Evolutionary conservation across 257 asterid genomes (phyloP).

Genomic region (Plantago ovata): DNA sequence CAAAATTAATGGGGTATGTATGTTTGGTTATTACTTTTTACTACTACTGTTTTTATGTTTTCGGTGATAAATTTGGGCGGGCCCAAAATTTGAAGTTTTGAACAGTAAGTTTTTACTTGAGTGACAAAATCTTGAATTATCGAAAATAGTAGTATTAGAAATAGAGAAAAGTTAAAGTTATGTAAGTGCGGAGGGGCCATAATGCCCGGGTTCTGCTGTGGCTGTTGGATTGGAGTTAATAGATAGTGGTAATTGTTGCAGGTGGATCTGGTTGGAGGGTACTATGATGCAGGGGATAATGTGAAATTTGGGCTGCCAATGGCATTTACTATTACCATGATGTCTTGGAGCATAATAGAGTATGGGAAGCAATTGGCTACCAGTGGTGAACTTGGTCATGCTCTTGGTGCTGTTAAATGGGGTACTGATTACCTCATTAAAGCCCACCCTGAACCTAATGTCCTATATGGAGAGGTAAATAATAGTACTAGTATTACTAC

Average conservation of each 20-base stretch:
- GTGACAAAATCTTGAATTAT: no score
- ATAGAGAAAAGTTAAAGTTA: no score
- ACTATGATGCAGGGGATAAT: conserved; percentile 98
- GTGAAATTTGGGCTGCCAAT: conserved; percentile 94
- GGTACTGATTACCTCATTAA: conserved; percentile 95
- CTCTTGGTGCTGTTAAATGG: conserved; percentile 91
- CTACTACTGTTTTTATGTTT: background rate
- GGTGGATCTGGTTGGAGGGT: conserved; percentile 98
- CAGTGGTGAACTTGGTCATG: conserved; percentile 75
- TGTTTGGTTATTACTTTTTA: conserved; percentile 5
- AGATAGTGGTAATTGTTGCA: conserved; percentile 18
- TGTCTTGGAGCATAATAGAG: conserved; percentile 91
- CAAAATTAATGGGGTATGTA: conserved; percentile 67
- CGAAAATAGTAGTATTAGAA: no score
- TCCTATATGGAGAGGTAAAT: conserved; percentile 86
- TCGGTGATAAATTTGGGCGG: conserved; percentile 12
- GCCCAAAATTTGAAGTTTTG: no score
- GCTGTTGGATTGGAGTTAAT: background rate
- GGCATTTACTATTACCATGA: conserved; percentile 94
- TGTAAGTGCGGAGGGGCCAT: no score
- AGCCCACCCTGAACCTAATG: conserved; percentile 86
- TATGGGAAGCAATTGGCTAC: conserved; percentile 75
- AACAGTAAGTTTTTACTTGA: no score
- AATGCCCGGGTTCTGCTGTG: no score
- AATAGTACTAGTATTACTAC: background rate